phyloP scores from a whole-genome alignment of 2,329 filamentous ascomycete species.

The Malbranchea zuffiana region DNA sequence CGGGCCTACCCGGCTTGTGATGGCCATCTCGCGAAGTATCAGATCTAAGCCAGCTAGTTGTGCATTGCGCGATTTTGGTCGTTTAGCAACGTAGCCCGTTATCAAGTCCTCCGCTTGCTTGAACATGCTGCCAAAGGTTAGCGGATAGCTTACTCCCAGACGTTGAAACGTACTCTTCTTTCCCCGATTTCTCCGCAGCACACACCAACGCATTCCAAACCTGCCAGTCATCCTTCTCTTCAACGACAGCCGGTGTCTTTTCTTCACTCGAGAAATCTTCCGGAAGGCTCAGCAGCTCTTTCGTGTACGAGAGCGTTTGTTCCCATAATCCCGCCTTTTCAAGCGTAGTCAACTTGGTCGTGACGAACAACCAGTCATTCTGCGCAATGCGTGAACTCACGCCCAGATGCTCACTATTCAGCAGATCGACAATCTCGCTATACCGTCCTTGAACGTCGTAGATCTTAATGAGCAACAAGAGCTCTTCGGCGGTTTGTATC shows the following conservation, averaged over 20 bases:
- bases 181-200: constrained; percentile 24
- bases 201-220: constrained; percentile 36
- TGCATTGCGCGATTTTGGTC: constrained; percentile 34
- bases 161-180: constrained; percentile 24
- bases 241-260: constrained; percentile 17
- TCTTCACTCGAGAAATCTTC: constrained; percentile 21
- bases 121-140: constrained; percentile 21
- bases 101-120: constrained; percentile 26
- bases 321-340: constrained; percentile 31
- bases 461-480: constrained; percentile 36
- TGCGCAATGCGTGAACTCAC: constrained; percentile 33
- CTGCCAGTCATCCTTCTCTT: constrained; percentile 36
- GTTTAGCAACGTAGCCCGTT: constrained; percentile 24
- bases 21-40: constrained; percentile 19
- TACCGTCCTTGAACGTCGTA: constrained; percentile 32
- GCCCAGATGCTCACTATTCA: constrained; percentile 34
- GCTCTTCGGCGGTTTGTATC: constrained; percentile 38
- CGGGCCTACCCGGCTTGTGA: constrained; percentile 17
- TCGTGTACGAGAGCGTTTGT: constrained; percentile 28
- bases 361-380: constrained; percentile 34
- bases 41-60: constrained; percentile 29
- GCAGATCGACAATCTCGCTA: constrained; percentile 32
- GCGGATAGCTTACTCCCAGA: constrained; percentile 7
- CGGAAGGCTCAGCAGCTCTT: constrained; percentile 27
- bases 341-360: constrained; percentile 29